Conservation (phyloP, 345 rosid species). For the Gynandropsis gynandra region DNA sequence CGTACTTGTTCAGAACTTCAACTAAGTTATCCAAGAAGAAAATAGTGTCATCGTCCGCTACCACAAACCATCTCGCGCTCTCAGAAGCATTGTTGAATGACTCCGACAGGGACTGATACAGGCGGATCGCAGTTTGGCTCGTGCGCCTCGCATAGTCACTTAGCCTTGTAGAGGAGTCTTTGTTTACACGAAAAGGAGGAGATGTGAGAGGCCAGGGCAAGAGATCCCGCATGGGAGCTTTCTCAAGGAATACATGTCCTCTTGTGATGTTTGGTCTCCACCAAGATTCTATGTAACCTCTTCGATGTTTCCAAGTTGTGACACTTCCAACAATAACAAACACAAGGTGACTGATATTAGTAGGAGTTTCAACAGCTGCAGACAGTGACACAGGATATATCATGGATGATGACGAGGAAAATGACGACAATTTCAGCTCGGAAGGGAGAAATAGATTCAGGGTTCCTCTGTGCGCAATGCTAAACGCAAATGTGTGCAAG, state of each 20-base stretch:
- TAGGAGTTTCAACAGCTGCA: constrained; percentile 21
- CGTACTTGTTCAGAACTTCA: constrained; percentile 36
- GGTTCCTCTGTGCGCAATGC: constrained; percentile 19
- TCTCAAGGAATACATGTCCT: constrained; percentile 52
- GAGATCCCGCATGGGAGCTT: constrained; percentile 33
- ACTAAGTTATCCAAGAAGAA: constrained; percentile 48
- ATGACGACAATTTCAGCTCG: constrained; percentile 20
- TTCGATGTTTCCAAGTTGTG: constrained; percentile 39
- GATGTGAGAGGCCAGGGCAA: constrained; percentile 46
- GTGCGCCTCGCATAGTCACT: constrained; percentile 21
- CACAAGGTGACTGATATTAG: constrained; percentile 38
- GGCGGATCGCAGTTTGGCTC: constrained; percentile 27
- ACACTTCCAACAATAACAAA: constrained; percentile 41
- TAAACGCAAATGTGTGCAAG: constrained; percentile 21
- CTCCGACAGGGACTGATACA: constrained; percentile 41
- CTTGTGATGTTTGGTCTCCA: constrained; percentile 55
- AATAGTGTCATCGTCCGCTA: constrained; percentile 60
- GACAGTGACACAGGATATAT: not conserved
- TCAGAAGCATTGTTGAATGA: constrained; percentile 24
- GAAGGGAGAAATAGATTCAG: constrained; percentile 25
- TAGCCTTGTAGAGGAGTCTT: constrained; percentile 26
- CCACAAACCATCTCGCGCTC: constrained; percentile 43
- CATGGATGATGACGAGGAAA: not conserved
- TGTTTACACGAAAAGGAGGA: constrained; percentile 48
- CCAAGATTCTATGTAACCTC: constrained; percentile 49